Base-by-base conservation (phyloP, 495 filamentous ascomycete species). In the Xylaria grammica region DNA sequence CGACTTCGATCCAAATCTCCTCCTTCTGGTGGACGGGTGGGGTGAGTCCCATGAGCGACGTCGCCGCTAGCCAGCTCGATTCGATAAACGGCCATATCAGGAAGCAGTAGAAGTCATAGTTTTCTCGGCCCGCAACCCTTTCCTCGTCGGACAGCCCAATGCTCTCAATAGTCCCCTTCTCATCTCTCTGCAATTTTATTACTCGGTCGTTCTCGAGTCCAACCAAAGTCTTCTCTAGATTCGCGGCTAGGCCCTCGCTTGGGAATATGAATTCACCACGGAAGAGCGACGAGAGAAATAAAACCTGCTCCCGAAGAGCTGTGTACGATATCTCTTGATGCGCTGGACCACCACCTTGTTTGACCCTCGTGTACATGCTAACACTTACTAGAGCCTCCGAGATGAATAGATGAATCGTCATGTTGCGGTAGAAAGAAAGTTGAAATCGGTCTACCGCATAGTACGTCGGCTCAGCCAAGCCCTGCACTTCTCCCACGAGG, bases 41-140 rank as follows among this genome's bases (percentile, higher is more conserved):
- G 0, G 91, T 90, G 8, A 98, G 82, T 11, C 93, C 91, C 75
- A 96, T 87, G 1, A 97, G 83, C 2, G 91, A 91, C 0, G 97
- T 89, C 0, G 92, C 89, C 7, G 91, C 93, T 15, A 98, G 86
- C 95, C 95, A 99, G 50, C 82, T 87, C 0, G 92, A 89, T 72
- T 99, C 95, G 60, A 97, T 93, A 69, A 98, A 98, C 0, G 95
- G 95, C 95, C 95, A 98, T 65, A 98, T 92, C 22, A 98, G 77
- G 82, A 97, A 98, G 76, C 93, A 97, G 77, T 99, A 97, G 75
- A 98, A 99, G 70, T 98, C 95, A 72, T 89, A 98, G 70, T 97
- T 97, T 72, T 98, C 94, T 24, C 94, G 81, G 2, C 94, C 95
- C 38, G 83, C 86, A 2, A 81, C 78, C 22, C 94, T 84, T 75